These are phyloP conservation scores for Blastobotrys illinoisensis DNA, from an alignment of 1,139 yeast species.

Conservation along the genomic window DNA sequence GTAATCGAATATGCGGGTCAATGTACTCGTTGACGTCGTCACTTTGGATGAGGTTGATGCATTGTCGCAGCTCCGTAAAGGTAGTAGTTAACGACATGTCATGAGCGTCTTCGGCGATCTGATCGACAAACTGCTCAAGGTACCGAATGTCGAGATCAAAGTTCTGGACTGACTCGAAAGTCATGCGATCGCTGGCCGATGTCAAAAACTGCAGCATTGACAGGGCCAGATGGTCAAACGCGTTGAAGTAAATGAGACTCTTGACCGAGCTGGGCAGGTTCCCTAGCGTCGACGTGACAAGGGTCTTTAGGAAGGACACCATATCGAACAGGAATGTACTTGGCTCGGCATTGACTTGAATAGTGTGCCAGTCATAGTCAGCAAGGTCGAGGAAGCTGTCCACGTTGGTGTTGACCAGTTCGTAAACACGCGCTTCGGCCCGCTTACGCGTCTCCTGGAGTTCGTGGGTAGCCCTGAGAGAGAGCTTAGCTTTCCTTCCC, in stretches of 20 bases:
- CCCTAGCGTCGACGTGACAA: conserved; percentile 82
- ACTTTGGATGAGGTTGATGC: conserved; percentile 49
- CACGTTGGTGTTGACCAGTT: conserved; percentile 61
- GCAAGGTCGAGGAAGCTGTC: conserved; percentile 77
- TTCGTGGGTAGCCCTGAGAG: conserved; percentile 47
- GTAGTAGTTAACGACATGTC: conserved; percentile 38
- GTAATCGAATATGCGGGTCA: conserved; percentile 49
- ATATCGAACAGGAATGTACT: conserved; percentile 75
- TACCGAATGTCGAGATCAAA: conserved; percentile 59
- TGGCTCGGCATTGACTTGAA: conserved; percentile 50
- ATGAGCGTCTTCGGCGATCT: conserved; percentile 34
- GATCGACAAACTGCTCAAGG: conserved; percentile 47
- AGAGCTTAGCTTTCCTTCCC: conserved; percentile 30
- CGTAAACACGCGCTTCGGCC: conserved; percentile 79
- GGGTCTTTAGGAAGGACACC: conserved; percentile 80
- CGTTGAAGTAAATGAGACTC: conserved; percentile 73
- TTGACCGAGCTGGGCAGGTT: conserved; percentile 75
- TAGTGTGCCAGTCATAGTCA: conserved; percentile 74
- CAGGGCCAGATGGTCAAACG: conserved; percentile 78
- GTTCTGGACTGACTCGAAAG: conserved; percentile 49
- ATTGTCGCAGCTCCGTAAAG: conserved; percentile 56
- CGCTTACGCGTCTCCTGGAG: conserved; percentile 60
- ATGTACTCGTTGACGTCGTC: conserved; percentile 48
- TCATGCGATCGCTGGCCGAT: conserved; percentile 39
- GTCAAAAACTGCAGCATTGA: conserved; percentile 60